Evolutionary conservation across 2,329 filamentous ascomycete species (phyloP).

Genomic region (Calonectria pseudoreteaudii): DNA sequence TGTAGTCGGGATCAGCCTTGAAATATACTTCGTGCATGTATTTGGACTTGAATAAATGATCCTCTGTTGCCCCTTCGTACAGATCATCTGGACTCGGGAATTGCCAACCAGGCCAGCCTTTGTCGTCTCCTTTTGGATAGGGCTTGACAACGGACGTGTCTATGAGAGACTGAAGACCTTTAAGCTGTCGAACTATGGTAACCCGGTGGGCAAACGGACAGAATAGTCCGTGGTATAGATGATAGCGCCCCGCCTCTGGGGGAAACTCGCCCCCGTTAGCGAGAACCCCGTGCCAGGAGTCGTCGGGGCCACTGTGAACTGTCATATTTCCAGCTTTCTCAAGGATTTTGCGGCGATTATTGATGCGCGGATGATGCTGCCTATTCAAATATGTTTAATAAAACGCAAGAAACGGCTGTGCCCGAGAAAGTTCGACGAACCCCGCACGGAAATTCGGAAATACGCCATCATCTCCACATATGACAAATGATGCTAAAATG

Average conservation of each 20-base stretch:
- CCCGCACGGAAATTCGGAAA: slow-evolving; percentile 26
- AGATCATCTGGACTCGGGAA: slow-evolving; percentile 64
- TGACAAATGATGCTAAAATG: background rate
- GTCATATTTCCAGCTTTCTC: slow-evolving; percentile 14
- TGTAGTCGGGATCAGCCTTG: slow-evolving; percentile 73
- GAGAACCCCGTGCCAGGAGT: slow-evolving; percentile 42
- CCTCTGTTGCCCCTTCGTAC: slow-evolving; percentile 70
- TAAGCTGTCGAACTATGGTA: slow-evolving; percentile 77
- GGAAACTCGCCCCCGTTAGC: slow-evolving; percentile 56
- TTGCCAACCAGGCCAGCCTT: slow-evolving; percentile 73
- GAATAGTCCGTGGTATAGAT: slow-evolving; percentile 69
- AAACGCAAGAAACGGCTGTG: background rate
- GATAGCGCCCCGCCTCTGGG: slow-evolving; percentile 69
- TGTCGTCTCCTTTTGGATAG: slow-evolving; percentile 74
- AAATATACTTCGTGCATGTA: slow-evolving; percentile 79
- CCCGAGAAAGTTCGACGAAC: background rate
- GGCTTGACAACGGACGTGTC: slow-evolving; percentile 71
- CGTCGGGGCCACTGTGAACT: slow-evolving; percentile 33
- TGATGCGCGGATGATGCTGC: background rate
- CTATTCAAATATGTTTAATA: background rate
- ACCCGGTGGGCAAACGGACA: slow-evolving; percentile 79
- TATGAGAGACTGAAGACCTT: slow-evolving; percentile 78
- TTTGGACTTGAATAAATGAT: slow-evolving; percentile 73
- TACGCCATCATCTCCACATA: slow-evolving; percentile 6
- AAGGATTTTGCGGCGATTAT: background rate